Evolutionary conservation across 2,329 filamentous ascomycete genomes (phyloP), one percentile per base, ranked within the genome.

Genomic region (Aspergillus floridensis): DNA sequence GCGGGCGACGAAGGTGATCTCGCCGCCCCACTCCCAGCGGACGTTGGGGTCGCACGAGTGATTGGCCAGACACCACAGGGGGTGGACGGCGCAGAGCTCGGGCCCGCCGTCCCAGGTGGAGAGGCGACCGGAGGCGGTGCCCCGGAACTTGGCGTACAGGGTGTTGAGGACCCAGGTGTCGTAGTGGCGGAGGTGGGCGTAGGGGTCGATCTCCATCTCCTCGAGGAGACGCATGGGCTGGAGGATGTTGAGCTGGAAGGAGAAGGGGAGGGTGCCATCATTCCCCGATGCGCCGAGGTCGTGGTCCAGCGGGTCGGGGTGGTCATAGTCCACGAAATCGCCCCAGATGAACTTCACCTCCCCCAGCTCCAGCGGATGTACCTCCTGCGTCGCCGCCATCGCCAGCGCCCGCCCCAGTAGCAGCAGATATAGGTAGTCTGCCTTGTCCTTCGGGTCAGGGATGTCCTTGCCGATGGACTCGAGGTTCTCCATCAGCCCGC

Each of bases 11-110:
- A 77, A 76, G 3, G 71, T 75, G 57, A 77, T 77, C 65, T 78
- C 74, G 4, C 72, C 73, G 52, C 89, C 87, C 91, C 93, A 97
- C 70, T 96, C 91, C 95, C 95, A 99, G 3, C 85, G 85, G 44
- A 98, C 92, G 74, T 96, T 97, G 8, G 95, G 95, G 72, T 96
- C 88, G 76, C 95, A 99, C 73, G 92, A 92, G 74, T 99, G 95
- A 70, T 99, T 99, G 29, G 93, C 93, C 31, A 98, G 82, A 76
- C 93, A 98, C 92, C 95, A 99, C 67, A 96, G 86, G 2, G 93
- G 92, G 77, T 98, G 93, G 29, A 98, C 93, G 29, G 93, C 93
- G 29, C 91, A 92, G 4, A 96, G 89, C 69, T 98, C 95, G 0
- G 95, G 93, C 10, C 91, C 86, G 3, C 92, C 91, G 63, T 93